Base-by-base conservation (phyloP, 306 rosid genomes). In the Chamaecrista fasciculata region DNA sequence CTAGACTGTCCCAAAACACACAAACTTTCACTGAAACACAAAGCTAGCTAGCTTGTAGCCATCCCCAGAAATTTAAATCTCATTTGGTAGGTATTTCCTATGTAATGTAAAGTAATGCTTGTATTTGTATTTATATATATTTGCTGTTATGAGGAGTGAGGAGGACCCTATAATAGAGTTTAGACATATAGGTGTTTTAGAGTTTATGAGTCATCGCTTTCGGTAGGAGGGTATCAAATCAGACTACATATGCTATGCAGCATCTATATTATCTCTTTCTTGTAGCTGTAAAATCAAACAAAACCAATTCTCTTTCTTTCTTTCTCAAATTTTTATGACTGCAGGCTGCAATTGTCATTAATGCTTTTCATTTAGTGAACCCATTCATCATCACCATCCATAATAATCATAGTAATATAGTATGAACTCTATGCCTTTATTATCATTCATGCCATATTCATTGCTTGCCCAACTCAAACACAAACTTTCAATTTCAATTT, bases 161-260 rank as follows among this genome's bases (percentile, higher is more conserved):
- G 36, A n/a, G n/a, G n/a, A n/a, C n/a, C n/a, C n/a, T n/a, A n/a
- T n/a, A n/a, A n/a, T n/a, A n/a, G n/a, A 33, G 36, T 33, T 8
- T 33, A 33, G 36, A 57, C 4, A 49, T 76, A 72, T 76, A 72
- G 81, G 82, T 46, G 39, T 6, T 79, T 40, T n/a, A 58, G 74
- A 31, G 19, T 66, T 66, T 66, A 48, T 64, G 78, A 59, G 33
- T 74, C 59, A 78, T 78, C 75, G 80, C 91, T 84, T 78, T 86
- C 86, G 24, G 75, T 79, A 70, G 64, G 43, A 20, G 44, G 64
- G 75, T 36, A 31, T 50, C 37, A 28, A 11, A 18, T 53, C 61
- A 26, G 8, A 36, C 37, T 40, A 43, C 12, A 11, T 3, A 50
- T 42, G 8, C 9, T 57, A 12, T 31, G n/a, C 39, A 46, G 37